A percentile compares a stretch with the other conserved stretches of the same genome.
These are phyloP conservation scores for Diaporthe citrichinensis DNA, from an alignment of 2,329 filamentous ascomycete species.

Conservation along the genomic window DNA sequence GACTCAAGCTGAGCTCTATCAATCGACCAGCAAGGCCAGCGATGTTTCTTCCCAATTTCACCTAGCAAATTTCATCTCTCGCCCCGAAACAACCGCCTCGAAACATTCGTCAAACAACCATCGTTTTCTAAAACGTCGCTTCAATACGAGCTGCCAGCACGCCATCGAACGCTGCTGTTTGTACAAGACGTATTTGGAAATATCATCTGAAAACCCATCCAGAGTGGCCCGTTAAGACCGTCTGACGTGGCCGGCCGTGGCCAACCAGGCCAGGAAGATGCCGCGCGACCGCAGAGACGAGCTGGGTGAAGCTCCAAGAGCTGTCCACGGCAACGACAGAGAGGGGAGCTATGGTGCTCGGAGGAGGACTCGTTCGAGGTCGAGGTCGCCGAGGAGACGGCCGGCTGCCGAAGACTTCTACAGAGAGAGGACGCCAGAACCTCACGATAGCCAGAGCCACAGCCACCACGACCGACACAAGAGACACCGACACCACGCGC, in stretches of 20 bases:
- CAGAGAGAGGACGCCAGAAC: slow-evolving; percentile 15
- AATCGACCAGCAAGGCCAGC: neutral
- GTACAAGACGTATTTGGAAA: neutral
- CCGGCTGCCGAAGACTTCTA: slow-evolving; percentile 38
- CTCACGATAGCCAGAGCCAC: neutral
- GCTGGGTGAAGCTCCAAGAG: neutral
- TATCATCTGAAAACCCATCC: neutral
- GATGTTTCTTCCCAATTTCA: neutral
- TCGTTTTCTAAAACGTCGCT: neutral
- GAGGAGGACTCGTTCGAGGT: neutral
- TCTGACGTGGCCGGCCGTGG: neutral
- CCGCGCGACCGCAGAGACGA: slow-evolving; percentile 18
- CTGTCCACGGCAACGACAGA: neutral
- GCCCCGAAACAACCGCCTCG: neutral
- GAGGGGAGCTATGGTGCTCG: neutral
- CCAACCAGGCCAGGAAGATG: neutral
- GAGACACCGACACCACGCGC: slow-evolving; percentile 12
- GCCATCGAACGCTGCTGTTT: neutral
- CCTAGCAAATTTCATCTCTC: neutral
- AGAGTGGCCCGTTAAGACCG: neutral
- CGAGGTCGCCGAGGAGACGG: slow-evolving; percentile 35
- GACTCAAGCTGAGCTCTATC: neutral
- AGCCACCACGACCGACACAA: slow-evolving; percentile 4
- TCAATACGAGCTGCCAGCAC: neutral
- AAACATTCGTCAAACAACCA: slow-evolving; percentile 37